A percentile compares a stretch with the other conserved stretches of the same genome.
phyloP scores from a whole-genome alignment of 352 stramenopile species.

The Globisporangium takayamanum region DNA sequence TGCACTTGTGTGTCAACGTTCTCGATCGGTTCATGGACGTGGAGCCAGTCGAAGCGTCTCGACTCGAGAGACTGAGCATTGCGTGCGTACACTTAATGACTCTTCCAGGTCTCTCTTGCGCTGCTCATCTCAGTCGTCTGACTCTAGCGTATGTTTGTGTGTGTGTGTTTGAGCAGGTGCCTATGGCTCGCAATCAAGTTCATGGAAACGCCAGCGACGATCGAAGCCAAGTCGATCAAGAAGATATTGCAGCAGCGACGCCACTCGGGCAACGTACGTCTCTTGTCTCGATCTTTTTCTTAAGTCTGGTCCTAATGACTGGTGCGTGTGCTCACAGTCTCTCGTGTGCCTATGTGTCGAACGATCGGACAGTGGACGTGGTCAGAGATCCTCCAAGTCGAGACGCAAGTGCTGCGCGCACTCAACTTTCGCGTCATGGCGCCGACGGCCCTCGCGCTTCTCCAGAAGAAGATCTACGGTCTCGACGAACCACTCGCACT shows the following conservation, averaged over 20 bases:
- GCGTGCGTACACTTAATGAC: constrained; percentile 25
- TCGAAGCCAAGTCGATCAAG: constrained; percentile 52
- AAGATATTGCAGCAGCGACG: constrained; percentile 49
- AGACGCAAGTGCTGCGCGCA: constrained; percentile 33
- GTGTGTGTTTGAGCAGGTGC: constrained; percentile 23
- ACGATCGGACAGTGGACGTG: constrained; percentile 43
- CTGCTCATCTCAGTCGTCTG: not conserved
- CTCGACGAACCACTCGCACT: constrained; percentile 4
- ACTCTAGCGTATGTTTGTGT: not conserved
- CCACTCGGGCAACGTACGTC: constrained; percentile 50
- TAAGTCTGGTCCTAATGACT: not conserved
- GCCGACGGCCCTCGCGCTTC: constrained; percentile 30
- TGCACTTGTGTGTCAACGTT: constrained; percentile 52
- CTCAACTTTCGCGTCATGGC: constrained; percentile 55
- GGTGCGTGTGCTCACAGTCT: not conserved
- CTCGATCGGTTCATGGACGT: constrained; percentile 43
- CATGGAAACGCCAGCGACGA: constrained; percentile 50
- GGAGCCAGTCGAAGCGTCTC: constrained; percentile 15
- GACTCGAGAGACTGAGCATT: constrained; percentile 53
- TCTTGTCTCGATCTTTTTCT: too few relatives aligned
- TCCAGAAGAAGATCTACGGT: constrained; percentile 41
- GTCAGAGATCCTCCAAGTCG: constrained; percentile 46
- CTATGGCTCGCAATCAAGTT: constrained; percentile 76
- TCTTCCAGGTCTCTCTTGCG: not conserved
- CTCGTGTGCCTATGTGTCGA: not conserved